Conservation (phyloP, 768 basidiomycete species). For the Rubroboletus pulcherrimus region DNA sequence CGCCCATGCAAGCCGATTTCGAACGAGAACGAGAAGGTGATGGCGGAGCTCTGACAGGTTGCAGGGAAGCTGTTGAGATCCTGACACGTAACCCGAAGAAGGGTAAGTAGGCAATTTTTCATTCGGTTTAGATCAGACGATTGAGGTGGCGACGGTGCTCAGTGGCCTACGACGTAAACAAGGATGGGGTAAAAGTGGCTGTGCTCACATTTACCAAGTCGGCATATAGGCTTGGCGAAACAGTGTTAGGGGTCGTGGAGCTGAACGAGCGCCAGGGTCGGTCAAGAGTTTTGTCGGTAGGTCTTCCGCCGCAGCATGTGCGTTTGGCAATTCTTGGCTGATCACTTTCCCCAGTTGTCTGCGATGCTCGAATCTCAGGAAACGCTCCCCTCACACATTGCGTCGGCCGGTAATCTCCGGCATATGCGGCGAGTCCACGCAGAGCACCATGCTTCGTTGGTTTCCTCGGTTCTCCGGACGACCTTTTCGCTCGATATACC, state of each 20-base stretch:
- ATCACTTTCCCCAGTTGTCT: conserved; percentile 55
- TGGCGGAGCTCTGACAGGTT: conserved; percentile 46
- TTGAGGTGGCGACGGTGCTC: neutral
- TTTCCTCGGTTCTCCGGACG: conserved; percentile 67
- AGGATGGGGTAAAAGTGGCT: conserved; percentile 87
- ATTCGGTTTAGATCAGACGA: neutral
- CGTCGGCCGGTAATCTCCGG: conserved; percentile 43
- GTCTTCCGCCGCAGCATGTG: conserved; percentile 14
- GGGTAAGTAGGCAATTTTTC: conserved; percentile 42
- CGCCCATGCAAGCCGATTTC: conserved; percentile 21
- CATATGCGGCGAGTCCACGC: conserved; percentile 75
- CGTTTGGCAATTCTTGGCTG: neutral
- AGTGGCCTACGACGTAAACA: conserved; percentile 95
- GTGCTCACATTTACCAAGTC: conserved; percentile 89
- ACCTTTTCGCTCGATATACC: conserved; percentile 92
- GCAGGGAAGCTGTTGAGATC: conserved; percentile 86
- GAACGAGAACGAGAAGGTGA: conserved; percentile 40
- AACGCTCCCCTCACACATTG: conserved; percentile 61
- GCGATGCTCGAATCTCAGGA: conserved; percentile 91
- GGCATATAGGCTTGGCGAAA: conserved; percentile 89
- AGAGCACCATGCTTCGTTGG: conserved; percentile 78
- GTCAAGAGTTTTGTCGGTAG: conserved; percentile 80
- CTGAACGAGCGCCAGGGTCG: conserved; percentile 70
- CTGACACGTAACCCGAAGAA: conserved; percentile 87
- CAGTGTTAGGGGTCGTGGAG: conserved; percentile 83